Base-by-base conservation (phyloP, 1,284 basidiomycete genomes). In the Apiotrichum laibachii region DNA sequence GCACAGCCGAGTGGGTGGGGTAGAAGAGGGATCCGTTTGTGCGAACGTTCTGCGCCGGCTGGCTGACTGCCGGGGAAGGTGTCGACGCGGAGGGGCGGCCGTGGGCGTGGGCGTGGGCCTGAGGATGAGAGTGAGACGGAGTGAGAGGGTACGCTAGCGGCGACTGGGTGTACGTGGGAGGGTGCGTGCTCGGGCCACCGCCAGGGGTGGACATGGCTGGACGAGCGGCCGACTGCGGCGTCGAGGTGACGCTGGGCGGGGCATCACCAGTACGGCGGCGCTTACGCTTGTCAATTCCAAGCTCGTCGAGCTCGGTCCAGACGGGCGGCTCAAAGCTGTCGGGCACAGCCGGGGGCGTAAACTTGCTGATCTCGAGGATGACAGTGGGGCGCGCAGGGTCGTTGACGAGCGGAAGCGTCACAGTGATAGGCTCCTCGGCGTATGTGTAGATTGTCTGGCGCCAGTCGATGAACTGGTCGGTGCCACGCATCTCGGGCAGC, bases 381-480 rank as follows among this genome's bases (percentile, higher is more conserved):
- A 53, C 53, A 2, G 26, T 54, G 8, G 49, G 40, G 21, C 51
- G 40, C 22, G 22, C 50, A 6, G 55, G 46, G 40, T 57, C 56
- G 10, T 51, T 39, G 47, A n/a, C n/a, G 22, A 49, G 10, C 5
- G 60, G 60, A 5, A 63, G 43, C 12, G 44, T 55, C 47, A 61
- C 45, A 8, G 63, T 47, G 21, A 74, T 60, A 0, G 67, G 63
- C 12, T 53, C 19, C 9, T 64, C 57, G 15, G 68, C 63, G 63
- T 67, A 73, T n/a, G 61, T 53, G 50, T 55, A 59, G 55, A 77
- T 63, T 1, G 72, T 73, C 43, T 68, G 53, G 35, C 69, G 63
- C 62, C 74, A 75, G 56, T 77, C 70, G 52, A 77, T 62, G 56
- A 66, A 76, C 33, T 64, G 53, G 49, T 71, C 49, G 2, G 73